These are phyloP conservation scores for Exophiala calicioides DNA, from an alignment of 2,329 filamentous ascomycete species.

Conservation along the genomic window DNA sequence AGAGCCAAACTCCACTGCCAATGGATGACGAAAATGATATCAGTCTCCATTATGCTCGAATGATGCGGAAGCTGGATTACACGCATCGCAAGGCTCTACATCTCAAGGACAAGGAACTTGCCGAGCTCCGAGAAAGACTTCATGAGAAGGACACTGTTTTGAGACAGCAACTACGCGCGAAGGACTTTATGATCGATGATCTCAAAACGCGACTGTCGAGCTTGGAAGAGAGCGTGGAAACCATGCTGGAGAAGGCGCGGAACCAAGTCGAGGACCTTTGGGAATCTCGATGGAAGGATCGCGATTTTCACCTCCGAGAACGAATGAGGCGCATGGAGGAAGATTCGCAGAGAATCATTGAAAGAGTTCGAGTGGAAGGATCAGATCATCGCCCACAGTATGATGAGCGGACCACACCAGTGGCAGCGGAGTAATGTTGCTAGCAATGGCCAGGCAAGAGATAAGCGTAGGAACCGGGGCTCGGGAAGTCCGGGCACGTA, in stretches of 20 bases:
- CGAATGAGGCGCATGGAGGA: slow-evolving; percentile 28
- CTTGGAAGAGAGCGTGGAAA: slow-evolving; percentile 31
- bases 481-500: too few species aligned
- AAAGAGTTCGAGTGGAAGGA: neutral
- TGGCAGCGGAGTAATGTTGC: too few species aligned
- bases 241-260: slow-evolving; percentile 34
- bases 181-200: slow-evolving; percentile 36
- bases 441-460: too few species aligned
- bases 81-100: slow-evolving; percentile 35
- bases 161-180: slow-evolving; percentile 34
- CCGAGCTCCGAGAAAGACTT: slow-evolving; percentile 32
- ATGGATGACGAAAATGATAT: slow-evolving; percentile 37
- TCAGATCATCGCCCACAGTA: too few species aligned
- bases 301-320: slow-evolving; percentile 31
- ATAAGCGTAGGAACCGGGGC: too few species aligned
- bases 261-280: slow-evolving; percentile 39
- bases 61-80: slow-evolving; percentile 37
- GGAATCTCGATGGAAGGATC: slow-evolving; percentile 39
- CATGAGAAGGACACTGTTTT: slow-evolving; percentile 38
- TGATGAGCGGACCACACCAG: too few species aligned
- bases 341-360: slow-evolving; percentile 20
- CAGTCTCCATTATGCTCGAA: slow-evolving; percentile 33
- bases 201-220: slow-evolving; percentile 29
- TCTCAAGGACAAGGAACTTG: slow-evolving; percentile 34
- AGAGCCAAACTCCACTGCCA: slow-evolving; percentile 28